A percentile compares a stretch with the other conserved stretches of the same genome.
Conservation (phyloP, 2,329 filamentous ascomycete species). For the Aureobasidium sp. region DNA sequence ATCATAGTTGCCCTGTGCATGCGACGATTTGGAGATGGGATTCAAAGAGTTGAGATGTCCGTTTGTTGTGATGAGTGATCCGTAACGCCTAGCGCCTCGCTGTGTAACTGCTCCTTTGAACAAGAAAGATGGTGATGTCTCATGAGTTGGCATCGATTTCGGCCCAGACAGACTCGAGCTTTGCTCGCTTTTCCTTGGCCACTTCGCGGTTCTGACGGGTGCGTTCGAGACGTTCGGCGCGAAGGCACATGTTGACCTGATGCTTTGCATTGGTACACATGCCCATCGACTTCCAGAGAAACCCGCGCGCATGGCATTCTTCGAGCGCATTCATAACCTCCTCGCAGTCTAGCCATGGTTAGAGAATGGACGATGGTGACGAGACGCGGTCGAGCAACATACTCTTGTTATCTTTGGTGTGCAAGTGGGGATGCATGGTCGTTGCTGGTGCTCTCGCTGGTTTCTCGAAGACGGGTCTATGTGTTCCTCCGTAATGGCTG, state of each 20-base stretch:
- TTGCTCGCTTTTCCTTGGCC: constrained; percentile 60
- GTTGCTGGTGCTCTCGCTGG: neutral
- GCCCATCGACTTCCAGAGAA: constrained; percentile 83
- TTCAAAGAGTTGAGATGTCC: neutral
- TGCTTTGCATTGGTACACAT: constrained; percentile 84
- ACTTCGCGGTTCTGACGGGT: constrained; percentile 67
- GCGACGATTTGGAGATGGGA: neutral
- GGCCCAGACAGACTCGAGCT: constrained; percentile 69
- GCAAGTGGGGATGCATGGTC: constrained; percentile 91
- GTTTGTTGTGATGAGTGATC: neutral
- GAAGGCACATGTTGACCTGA: constrained; percentile 76
- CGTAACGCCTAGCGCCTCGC: constrained; percentile 10
- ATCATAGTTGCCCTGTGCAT: neutral
- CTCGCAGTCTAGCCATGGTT: constrained; percentile 64
- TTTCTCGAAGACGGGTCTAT: neutral
- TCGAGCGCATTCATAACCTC: constrained; percentile 90
- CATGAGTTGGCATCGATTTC: constrained; percentile 67
- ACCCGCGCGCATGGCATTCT: constrained; percentile 87
- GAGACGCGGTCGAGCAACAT: constrained; percentile 23
- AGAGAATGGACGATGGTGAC: constrained; percentile 8
- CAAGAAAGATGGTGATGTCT: constrained; percentile 15
- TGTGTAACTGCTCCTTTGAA: neutral
- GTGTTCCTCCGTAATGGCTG: constrained; percentile 5
- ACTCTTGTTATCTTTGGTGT: constrained; percentile 89
- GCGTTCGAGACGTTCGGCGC: constrained; percentile 68